Base-by-base conservation (phyloP, 352 stramenopile species). In the Pythium phragmiticola region DNA sequence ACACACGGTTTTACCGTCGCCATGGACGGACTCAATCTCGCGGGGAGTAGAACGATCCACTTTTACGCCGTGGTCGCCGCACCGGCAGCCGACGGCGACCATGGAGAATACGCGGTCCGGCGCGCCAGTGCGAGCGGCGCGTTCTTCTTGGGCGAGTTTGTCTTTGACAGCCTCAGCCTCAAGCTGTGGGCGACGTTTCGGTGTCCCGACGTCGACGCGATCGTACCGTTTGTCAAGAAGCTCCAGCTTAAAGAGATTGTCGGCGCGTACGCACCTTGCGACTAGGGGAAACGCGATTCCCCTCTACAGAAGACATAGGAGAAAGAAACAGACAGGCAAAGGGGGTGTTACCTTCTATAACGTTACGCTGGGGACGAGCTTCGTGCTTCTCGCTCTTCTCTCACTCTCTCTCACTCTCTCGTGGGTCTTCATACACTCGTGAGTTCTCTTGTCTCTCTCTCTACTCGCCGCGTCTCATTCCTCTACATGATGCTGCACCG, bases 401-500 rank as follows among this genome's bases (percentile, higher is more conserved):
- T 62, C 42, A 45, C 53, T 41, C 41, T 34, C 17, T 53, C 37
- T 43, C 37, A 7, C 37, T 7, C 49, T 36, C 47, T 36, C 11
- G 41, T 16, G 16, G 33, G 57, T 49, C 57, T 46, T 47, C 30
- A 47, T 46, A 57, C 47, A 41, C 9, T 34, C 4, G 14, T 46
- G 46, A 42, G 28, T 21, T 64, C 36, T 52, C 19, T 36, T 36
- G 1, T 8, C 26, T 55, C 48, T 37, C 30, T 12, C 14, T 36
- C 23, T 41, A n/a, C 3, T 17, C 11, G 17, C 9, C 4, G 7
- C 2, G 8, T 19, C 33, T 41, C 34, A 4, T 19, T 23, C 2
- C 16, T 53, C 82, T 86, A 96, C 87, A 96, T 96, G 70, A 96
- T 81, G 60, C 39, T 69, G 71, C 87, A 96, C 28, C 84, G 82